Percentiles rank a stretch among this genome's conserved stretches.
phyloP scores from a whole-genome alignment of 1,284 basidiomycete genomes.

The Ceratobasidium sp. region DNA sequence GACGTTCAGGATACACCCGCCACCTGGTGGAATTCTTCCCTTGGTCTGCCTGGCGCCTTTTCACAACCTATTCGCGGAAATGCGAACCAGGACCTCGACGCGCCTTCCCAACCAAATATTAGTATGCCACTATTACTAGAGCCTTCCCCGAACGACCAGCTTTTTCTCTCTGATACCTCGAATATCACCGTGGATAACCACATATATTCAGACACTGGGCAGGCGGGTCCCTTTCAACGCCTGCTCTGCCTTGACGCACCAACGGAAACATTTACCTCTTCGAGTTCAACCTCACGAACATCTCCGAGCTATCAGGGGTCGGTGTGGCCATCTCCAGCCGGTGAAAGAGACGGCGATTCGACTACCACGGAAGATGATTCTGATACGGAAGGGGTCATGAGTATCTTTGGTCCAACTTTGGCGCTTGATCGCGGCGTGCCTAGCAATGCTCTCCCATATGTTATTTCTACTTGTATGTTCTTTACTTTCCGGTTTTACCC shows the following conservation, averaged over 20 bases:
- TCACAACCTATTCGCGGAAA: not conserved
- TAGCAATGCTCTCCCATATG: conserved; percentile 25
- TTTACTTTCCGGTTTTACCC: not conserved
- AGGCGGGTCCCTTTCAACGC: conserved; percentile 7
- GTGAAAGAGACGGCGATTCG: conserved; percentile 20
- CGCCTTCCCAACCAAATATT: not conserved
- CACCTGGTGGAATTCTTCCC: no score
- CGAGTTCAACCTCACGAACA: not conserved
- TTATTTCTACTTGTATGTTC: conserved; percentile 23
- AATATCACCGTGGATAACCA: no score
- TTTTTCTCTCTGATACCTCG: not conserved
- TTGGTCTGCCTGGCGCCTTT: not conserved
- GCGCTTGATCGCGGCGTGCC: not conserved
- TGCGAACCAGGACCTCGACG: not conserved
- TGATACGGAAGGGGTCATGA: conserved; percentile 10
- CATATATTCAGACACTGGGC: not conserved
- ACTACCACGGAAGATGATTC: conserved; percentile 6
- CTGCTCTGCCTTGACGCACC: conserved; percentile 10
- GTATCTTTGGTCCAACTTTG: not conserved
- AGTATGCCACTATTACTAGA: not conserved
- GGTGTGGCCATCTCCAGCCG: conserved; percentile 9
- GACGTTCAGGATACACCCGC: no score
- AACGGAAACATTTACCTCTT: no score
- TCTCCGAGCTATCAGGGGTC: not conserved
- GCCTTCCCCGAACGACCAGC: not conserved